These are phyloP conservation scores for Zopfochytrium polystomum DNA, from an alignment of 371 early-diverging fungal species.

Conservation along the genomic window DNA sequence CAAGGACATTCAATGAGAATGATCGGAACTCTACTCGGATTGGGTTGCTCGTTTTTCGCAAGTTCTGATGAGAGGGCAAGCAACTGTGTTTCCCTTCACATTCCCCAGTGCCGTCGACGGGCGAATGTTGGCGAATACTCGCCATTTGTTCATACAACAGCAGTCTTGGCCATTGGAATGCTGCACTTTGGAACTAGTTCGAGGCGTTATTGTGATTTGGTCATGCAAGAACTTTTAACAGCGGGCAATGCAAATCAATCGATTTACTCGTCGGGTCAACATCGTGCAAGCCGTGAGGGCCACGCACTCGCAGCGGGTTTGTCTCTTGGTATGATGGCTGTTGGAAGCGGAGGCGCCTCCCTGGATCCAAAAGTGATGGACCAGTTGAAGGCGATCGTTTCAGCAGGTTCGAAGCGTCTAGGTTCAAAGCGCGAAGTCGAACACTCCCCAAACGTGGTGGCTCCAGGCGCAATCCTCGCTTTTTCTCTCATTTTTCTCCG, in stretches of 20 bases:
- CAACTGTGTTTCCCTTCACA: slow-evolving; percentile 66
- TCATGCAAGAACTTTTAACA: slow-evolving; percentile 65
- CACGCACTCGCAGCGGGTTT: slow-evolving; percentile 60
- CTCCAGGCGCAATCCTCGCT: slow-evolving; percentile 75
- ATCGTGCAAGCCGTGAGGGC: slow-evolving; percentile 43
- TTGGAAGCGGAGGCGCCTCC: slow-evolving; percentile 64
- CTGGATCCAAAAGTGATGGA: slow-evolving; percentile 56
- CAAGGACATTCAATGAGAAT: slow-evolving; percentile 62
- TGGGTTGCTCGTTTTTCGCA: slow-evolving; percentile 67
- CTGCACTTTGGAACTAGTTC: slow-evolving; percentile 66
- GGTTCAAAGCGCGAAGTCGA: slow-evolving; percentile 5
- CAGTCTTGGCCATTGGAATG: slow-evolving; percentile 73
- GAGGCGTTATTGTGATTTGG: slow-evolving; percentile 63
- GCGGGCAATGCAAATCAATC: slow-evolving; percentile 14
- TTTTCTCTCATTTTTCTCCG: slow-evolving; percentile 78
- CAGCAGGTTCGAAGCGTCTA: slow-evolving; percentile 5
- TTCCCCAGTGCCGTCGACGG: slow-evolving; percentile 48
- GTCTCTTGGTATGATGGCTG: slow-evolving; percentile 73
- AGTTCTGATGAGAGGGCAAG: slow-evolving; percentile 61
- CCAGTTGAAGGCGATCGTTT: slow-evolving; percentile 53
- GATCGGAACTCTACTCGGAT: slow-evolving; percentile 73
- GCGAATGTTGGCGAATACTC: slow-evolving; percentile 48
- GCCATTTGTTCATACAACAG: slow-evolving; percentile 58
- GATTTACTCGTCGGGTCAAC: slow-evolving; percentile 5
- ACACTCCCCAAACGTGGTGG: slow-evolving; percentile 59